Base-by-base conservation (phyloP, 768 basidiomycete species). In the Russula sp. region DNA sequence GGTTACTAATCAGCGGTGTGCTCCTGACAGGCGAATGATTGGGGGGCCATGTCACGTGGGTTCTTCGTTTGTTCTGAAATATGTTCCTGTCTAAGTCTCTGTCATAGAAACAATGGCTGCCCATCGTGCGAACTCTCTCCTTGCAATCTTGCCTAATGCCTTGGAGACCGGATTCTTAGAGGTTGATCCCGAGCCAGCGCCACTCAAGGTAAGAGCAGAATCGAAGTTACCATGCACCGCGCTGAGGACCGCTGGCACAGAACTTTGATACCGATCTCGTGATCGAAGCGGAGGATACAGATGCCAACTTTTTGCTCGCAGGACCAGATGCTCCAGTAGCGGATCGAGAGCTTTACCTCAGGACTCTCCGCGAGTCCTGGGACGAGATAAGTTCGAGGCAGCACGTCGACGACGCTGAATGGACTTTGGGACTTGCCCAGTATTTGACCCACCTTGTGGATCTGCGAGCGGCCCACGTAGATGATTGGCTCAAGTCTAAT, bases 31-130 rank as follows among this genome's bases (percentile, higher is more conserved):
- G 77, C 81, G 2, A 84, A 85, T 41, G 85, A 86, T 61, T 86
- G 85, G 84, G 82, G 82, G 16, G 76, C 84, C 0, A 72, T 86
- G 56, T 84, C 84, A 53, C 82, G 85, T 86, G 67, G 55, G 82
- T 71, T 7, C 5, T 52, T 56, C 14, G 7, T n/a, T n/a, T n/a
- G n/a, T 43, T 60, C 36, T 18, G 7, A 13, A n/a, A 20, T n/a
- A 1, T 5, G 18, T 20, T 39, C 16, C 6, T 20, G 8, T 1
- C 4, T 48, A 25, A 51, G 58, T n/a, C 35, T 62, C 7, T 48
- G 7, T 29, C 13, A 6, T 60, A 82, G 80, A 81, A 74, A 80
- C 76, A 1, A 75, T 82, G 70, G 77, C 76, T 4, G 74, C 77
- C n/a, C 79, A 81, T 69, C 77, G 79, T n/a, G 78, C 76, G 5